A percentile compares a stretch with the other conserved stretches of the same genome.
phyloP scores from a whole-genome alignment of 225 moss, liverwort and hornwort genomes.

The Sphagnum contortum region DNA sequence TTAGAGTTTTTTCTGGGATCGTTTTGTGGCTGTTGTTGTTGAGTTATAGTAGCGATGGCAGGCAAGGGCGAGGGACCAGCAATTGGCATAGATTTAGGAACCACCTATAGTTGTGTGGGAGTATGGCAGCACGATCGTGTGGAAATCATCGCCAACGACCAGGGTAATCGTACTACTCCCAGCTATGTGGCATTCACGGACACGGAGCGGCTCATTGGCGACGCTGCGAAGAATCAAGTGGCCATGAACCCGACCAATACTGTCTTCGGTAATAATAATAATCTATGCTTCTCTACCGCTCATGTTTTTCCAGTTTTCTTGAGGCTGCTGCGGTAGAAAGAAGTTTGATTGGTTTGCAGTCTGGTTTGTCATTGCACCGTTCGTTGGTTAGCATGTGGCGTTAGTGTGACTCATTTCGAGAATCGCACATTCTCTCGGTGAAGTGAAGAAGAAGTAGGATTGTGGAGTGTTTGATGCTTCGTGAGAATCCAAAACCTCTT shows the following conservation, averaged over 20 bases:
- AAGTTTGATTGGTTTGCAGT: too few relatives aligned
- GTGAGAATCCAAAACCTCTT: too few relatives aligned
- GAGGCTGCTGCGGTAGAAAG: not conserved
- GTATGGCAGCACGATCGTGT: slow-evolving; percentile 33
- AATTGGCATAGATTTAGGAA: slow-evolving; percentile 24
- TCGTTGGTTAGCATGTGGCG: too few relatives aligned
- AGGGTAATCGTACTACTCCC: slow-evolving; percentile 24
- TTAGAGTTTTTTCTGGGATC: too few relatives aligned
- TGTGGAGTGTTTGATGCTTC: too few relatives aligned
- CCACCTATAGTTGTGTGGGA: slow-evolving; percentile 22
- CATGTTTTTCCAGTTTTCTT: not conserved
- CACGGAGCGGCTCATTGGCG: slow-evolving; percentile 21
- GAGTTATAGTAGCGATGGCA: slow-evolving; percentile 4
- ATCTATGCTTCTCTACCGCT: not conserved
- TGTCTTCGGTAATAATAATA: slow-evolving; percentile 13
- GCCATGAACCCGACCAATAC: slow-evolving; percentile 34
- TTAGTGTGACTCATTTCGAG: too few relatives aligned
- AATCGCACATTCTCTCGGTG: too few relatives aligned
- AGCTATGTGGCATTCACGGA: slow-evolving; percentile 28
- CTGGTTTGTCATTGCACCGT: too few relatives aligned
- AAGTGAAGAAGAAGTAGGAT: too few relatives aligned
- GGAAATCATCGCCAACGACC: slow-evolving; percentile 27
- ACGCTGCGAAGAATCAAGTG: slow-evolving; percentile 29
- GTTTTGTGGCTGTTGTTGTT: too few relatives aligned
- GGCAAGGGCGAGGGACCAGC: slow-evolving; percentile 28